Base-by-base conservation (phyloP, 345 rosid species). In the Euphorbia lathyris region DNA sequence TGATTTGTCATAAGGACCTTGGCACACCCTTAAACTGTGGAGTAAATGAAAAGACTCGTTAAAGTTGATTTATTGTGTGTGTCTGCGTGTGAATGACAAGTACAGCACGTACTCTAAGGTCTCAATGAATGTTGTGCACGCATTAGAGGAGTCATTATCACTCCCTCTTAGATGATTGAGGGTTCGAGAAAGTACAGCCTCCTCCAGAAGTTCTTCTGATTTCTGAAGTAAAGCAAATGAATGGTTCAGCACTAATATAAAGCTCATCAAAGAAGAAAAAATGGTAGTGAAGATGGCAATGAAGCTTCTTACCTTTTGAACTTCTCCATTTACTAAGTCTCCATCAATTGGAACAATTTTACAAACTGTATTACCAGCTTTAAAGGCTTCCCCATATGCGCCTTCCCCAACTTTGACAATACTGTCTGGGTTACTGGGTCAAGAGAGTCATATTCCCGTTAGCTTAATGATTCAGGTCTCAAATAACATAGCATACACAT, bases 271-370 rank as follows among this genome's bases (percentile, higher is more conserved):
- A 27, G 5, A 67, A 32, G 51, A 3, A 52, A 43, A 61, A 66
- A 19, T 30, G 62, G 26, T 26, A 38, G 26, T 19, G 22, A 68
- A 43, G 16, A 67, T 67, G 38, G 20, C 25, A 9, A 29, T 9
- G 29, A 8, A 1, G 34, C 38, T 61, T 55, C 20, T 42, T 81
- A 92, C 98, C 99, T 95, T 95, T 75, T 92, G 98, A 45, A 89
- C 73, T 85, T 92, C 99, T 58, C 97, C 99, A 59, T 95, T 92
- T 30, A 95, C 98, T 36, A 87, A 69, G 61, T 95, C 94, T 61
- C 98, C 99, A 77, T 92, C 97, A 67, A 95, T 81, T 58, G 99
- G 99, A 77, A 95, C 99, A 77, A 95, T 82, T 85, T 95, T 95
- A 79, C 99, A 95, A 40, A 95, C 99, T 62, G 80, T 82, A 67